These are phyloP conservation scores for Candida vartiovaarae DNA, from an alignment of 805 yeast species.

Conservation along the genomic window DNA sequence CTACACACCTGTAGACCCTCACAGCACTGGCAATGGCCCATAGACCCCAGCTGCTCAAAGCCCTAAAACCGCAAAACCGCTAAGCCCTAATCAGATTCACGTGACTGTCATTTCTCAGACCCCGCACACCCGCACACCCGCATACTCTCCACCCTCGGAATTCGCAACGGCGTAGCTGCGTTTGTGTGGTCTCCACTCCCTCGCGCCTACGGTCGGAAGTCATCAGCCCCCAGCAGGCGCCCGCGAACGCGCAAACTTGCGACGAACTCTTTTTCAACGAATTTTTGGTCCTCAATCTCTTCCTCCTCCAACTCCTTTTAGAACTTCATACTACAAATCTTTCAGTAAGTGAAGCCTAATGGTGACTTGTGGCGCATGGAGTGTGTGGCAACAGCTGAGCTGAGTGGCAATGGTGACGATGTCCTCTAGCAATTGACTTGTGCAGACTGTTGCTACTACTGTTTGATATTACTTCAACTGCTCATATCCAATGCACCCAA, in stretches of 20 bases:
- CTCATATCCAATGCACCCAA: too few relatives aligned
- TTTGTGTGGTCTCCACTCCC: too few relatives aligned
- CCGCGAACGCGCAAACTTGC: too few relatives aligned
- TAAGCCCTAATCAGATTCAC: slow-evolving; percentile 9
- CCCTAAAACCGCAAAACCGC: slow-evolving; percentile 2
- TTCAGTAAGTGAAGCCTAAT: slow-evolving; percentile 16
- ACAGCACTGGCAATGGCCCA: neutral
- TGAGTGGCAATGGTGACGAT: too few relatives aligned
- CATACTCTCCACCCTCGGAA: neutral
- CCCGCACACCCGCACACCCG: neutral
- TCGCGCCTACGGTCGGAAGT: neutral
- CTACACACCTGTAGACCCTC: neutral
- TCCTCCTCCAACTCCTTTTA: slow-evolving; percentile 7
- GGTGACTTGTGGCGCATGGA: neutral
- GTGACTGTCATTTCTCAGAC: neutral
- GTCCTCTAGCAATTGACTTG: too few relatives aligned
- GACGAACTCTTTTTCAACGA: slow-evolving; percentile 13
- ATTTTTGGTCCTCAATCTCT: slow-evolving; percentile 12
- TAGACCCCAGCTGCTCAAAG: neutral
- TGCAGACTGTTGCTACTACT: too few relatives aligned
- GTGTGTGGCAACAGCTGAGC: neutral
- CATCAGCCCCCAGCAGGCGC: neutral
- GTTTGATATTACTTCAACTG: too few relatives aligned
- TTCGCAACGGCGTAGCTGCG: neutral
- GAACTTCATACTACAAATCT: slow-evolving; percentile 10